Conservation (phyloP, 1,139 yeast genomes). For the Wickerhamiella infanticola region DNA sequence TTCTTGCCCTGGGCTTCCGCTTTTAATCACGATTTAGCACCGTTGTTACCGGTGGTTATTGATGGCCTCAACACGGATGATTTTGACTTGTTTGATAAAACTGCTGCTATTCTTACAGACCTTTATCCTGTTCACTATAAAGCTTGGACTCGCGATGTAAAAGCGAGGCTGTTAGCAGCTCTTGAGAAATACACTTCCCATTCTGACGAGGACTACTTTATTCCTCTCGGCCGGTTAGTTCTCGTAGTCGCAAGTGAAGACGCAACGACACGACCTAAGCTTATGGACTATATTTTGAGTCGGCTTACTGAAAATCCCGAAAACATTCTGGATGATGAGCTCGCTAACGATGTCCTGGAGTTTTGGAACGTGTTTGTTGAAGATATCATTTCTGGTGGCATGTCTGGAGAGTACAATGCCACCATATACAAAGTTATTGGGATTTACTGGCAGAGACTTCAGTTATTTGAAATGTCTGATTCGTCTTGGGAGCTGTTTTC, state of each 20-base stretch:
- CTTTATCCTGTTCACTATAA: slow-evolving; percentile 4
- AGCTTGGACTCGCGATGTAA: slow-evolving; percentile 4
- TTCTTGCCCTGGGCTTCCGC: slow-evolving; percentile 10
- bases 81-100: slow-evolving; percentile 3
- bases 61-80: slow-evolving; percentile 3
- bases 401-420: slow-evolving; percentile 21
- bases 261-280: slow-evolving; percentile 2
- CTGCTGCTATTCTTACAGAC: slow-evolving; percentile 6
- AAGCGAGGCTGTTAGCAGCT: background rate
- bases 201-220: slow-evolving; percentile 9
- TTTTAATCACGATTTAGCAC: slow-evolving; percentile 10
- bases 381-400: slow-evolving; percentile 40
- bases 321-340: slow-evolving; percentile 51
- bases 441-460: slow-evolving; percentile 49
- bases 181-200: background rate
- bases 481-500: slow-evolving; percentile 37
- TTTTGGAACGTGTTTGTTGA: slow-evolving; percentile 75
- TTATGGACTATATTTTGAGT: slow-evolving; percentile 28
- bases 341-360: slow-evolving; percentile 52
- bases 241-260: slow-evolving; percentile 11
- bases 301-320: slow-evolving; percentile 42
- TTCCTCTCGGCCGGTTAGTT: slow-evolving; percentile 10
- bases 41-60: slow-evolving; percentile 8
- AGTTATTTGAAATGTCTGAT: slow-evolving; percentile 20
- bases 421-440: slow-evolving; percentile 30